Evolutionary conservation across 495 filamentous ascomycete species (phyloP).

Genomic region (Astrocystis sublimbata): DNA sequence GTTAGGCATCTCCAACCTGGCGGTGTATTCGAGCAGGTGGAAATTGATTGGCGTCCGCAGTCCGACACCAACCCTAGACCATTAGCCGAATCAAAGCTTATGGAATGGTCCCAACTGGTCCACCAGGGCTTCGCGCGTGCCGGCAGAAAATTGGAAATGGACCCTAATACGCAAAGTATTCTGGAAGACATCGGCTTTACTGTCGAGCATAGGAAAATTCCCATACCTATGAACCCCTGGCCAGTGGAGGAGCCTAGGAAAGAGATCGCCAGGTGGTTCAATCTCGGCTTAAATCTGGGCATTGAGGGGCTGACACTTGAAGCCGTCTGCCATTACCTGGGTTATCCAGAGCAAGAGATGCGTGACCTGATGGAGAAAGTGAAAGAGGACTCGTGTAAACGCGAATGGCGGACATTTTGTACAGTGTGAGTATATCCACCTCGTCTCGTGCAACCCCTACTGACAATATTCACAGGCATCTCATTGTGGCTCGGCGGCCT

Average conservation of each 20-base stretch:
- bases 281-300: conserved; percentile 70
- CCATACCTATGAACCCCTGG: conserved; percentile 79
- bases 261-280: conserved; percentile 82
- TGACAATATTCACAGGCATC: conserved; percentile 46
- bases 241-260: conserved; percentile 65
- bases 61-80: conserved; percentile 67
- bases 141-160: conserved; percentile 64
- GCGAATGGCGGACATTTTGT: conserved; percentile 64
- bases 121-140: conserved; percentile 67
- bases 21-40: conserved; percentile 82
- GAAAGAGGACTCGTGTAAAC: conserved; percentile 67
- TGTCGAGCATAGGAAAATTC: conserved; percentile 71
- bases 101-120: conserved; percentile 70
- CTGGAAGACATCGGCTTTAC: conserved; percentile 76
- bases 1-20: conserved; percentile 76
- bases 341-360: conserved; percentile 68
- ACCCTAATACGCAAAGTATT: conserved; percentile 63
- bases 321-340: conserved; percentile 67
- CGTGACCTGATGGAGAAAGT: conserved; percentile 61
- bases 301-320: conserved; percentile 73
- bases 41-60: conserved; percentile 81
- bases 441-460: conserved; percentile 5
- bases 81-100: conserved; percentile 49
- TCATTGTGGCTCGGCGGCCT: conserved; percentile 47
- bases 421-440: conserved; percentile 60